Evolutionary conservation across 2,329 filamentous ascomycete species (phyloP).

Genomic region (Aspergillus ibericus): DNA sequence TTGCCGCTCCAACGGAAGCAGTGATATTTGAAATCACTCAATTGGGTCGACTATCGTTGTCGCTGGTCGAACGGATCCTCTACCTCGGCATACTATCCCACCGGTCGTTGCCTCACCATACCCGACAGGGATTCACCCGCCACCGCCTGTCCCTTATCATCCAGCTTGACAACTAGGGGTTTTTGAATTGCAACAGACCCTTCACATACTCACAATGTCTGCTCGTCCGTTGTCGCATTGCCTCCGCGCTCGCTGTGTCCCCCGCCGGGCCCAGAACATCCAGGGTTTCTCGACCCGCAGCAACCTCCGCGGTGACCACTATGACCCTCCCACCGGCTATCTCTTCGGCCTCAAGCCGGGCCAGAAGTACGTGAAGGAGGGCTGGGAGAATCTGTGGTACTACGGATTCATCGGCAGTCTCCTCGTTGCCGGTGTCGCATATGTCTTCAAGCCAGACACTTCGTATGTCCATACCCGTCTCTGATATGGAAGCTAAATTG

Average conservation of each 20-base stretch:
- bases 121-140: conserved; percentile 21
- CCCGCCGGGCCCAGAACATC: conserved; percentile 36
- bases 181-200: conserved; percentile 1
- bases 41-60: conserved; percentile 24
- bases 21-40: conserved; percentile 21
- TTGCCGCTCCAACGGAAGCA: conserved; percentile 24
- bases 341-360: conserved; percentile 92
- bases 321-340: conserved; percentile 88
- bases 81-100: conserved; percentile 6
- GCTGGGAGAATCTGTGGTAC: conserved; percentile 87
- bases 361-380: conserved; percentile 93
- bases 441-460: conserved; percentile 97
- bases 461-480: conserved; percentile 66
- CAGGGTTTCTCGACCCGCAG: conserved; percentile 45
- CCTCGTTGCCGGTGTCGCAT: conserved; percentile 70
- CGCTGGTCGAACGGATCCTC: conserved; percentile 13
- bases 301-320: conserved; percentile 64
- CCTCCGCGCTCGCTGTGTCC: conserved; percentile 41
- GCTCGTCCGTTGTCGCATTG: conserved; percentile 39
- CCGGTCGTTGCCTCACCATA: conserved; percentile 13
- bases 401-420: conserved; percentile 82
- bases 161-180: conserved; percentile 12
- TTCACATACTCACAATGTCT: conserved; percentile 37
- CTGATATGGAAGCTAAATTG: neutral
- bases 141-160: conserved; percentile 20